Base-by-base conservation (phyloP, 495 filamentous ascomycete genomes). In the Thermochaetoides thermophila region DNA sequence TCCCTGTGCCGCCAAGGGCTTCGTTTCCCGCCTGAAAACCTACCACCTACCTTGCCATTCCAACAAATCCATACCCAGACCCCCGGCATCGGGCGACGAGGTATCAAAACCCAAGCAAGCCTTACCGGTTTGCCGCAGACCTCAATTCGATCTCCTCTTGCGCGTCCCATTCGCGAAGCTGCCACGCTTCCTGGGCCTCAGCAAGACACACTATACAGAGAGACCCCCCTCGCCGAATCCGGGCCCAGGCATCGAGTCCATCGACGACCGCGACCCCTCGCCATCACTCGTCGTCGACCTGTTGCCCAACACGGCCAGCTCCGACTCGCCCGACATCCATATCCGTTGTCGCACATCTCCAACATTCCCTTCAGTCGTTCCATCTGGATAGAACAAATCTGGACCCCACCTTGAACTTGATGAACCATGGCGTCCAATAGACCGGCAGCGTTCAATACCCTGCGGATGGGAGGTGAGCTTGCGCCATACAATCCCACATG, bases 381-480 rank as follows among this genome's bases (percentile, higher is more conserved):
- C 18, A 6, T 50, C 49, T 40, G 56, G 49, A 38, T 54, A 49
- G 52, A 45, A 55, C 45, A 35, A 28, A 49, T 35, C 34, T 52
- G 48, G 39, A 37, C 33, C 26, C 29, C 40, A 35, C 12, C 34
- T 13, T 32, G 35, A 38, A 6, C 21, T 11, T 24, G 21, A 11
- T 6, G 11, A 46, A 59, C 38, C 30, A 67, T 67, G 63, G 59
- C 63, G 54, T 54, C 61, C 42, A 63, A 60, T 40, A 55, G 63
- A 49, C 61, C 63, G 48, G 59, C 61, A 50, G 60, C 63, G 31
- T 68, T 68, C 50, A 66, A 63, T 46, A 65, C 53, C 34, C 49
- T 68, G 45, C 55, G 63, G 49, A 68, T 68, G 62, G 63, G 63
- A 64, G 63, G 63, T 66, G 49, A 67, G 63, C 42, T 13, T 3